Conservation (phyloP, 2,329 filamentous ascomycete genomes). For the Rhinocladiella similis region DNA sequence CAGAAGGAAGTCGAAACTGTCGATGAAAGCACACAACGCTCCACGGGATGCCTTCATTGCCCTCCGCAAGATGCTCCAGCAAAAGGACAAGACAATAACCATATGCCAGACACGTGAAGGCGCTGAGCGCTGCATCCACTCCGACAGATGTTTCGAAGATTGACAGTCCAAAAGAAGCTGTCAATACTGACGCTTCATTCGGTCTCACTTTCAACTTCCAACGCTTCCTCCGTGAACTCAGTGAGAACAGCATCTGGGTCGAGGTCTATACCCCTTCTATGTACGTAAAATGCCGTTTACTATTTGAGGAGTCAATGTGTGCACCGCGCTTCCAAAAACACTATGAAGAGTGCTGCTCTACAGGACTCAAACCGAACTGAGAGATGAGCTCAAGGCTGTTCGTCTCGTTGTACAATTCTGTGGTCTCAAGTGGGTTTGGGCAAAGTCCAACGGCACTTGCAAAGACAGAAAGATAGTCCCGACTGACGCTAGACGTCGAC, state of each 20-base stretch:
- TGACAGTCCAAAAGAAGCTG: background rate
- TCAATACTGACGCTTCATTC: slow-evolving; percentile 4
- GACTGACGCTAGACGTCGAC: no score
- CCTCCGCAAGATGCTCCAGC: slow-evolving; percentile 22
- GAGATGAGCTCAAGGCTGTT: slow-evolving; percentile 13
- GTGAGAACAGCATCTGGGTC: slow-evolving; percentile 12
- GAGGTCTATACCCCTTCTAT: slow-evolving; percentile 28
- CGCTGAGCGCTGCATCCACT: background rate
- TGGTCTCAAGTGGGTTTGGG: no score
- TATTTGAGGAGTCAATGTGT: slow-evolving; percentile 43
- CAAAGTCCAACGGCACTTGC: slow-evolving; percentile 9
- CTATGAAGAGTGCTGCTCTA: slow-evolving; percentile 53
- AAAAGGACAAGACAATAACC: slow-evolving; percentile 7
- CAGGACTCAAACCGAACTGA: slow-evolving; percentile 30
- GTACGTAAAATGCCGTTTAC: slow-evolving; percentile 38
- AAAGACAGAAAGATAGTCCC: no score
- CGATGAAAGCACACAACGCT: slow-evolving; percentile 27
- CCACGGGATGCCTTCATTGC: slow-evolving; percentile 33
- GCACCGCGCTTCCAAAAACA: slow-evolving; percentile 59
- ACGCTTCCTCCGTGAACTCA: slow-evolving; percentile 20
- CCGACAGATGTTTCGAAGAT: background rate
- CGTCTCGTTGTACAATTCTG: no score
- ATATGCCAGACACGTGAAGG: slow-evolving; percentile 14
- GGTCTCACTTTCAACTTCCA: slow-evolving; percentile 21
- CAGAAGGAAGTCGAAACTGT: slow-evolving; percentile 25